Conservation (phyloP, 306 rosid genomes). For the Dalbergia cochinchinensis region DNA sequence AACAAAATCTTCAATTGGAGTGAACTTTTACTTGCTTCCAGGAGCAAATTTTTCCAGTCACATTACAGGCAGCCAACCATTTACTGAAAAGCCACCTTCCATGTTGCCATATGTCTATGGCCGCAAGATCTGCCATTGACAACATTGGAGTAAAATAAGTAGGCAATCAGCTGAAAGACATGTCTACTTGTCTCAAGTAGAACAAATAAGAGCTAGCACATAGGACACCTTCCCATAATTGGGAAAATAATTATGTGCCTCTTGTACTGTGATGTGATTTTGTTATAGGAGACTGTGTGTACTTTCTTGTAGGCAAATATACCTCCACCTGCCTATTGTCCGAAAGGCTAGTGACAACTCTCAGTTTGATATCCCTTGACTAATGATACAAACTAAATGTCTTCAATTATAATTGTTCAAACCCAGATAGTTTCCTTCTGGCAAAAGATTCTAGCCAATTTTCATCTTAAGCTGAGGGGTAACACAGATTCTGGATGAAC, state of each 20-base stretch:
- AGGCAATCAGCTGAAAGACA: not conserved
- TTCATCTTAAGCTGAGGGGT: constrained; percentile 24
- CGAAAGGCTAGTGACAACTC: not conserved
- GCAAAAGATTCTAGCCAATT: constrained; percentile 18
- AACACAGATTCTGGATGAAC: constrained; percentile 25
- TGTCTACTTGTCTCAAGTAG: not conserved
- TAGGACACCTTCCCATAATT: too few relatives aligned
- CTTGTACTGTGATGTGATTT: constrained; percentile 7
- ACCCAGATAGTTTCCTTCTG: not conserved
- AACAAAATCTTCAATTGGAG: too few relatives aligned
- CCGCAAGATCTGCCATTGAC: too few relatives aligned
- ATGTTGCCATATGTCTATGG: too few relatives aligned
- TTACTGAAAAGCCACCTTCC: too few relatives aligned
- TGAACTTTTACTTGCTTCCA: too few relatives aligned
- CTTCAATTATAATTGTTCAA: not conserved
- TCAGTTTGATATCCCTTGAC: constrained; percentile 14
- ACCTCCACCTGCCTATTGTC: not conserved
- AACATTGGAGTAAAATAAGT: not conserved
- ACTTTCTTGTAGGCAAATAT: constrained; percentile 10
- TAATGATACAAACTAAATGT: not conserved
- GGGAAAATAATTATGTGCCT: not conserved
- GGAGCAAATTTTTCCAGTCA: too few relatives aligned
- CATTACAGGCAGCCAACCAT: too few relatives aligned
- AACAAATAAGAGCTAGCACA: not conserved
- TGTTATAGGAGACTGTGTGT: not conserved